Evolutionary conservation across 257 asterid species (phyloP).

Genomic region (Lycium ferocissimum): DNA sequence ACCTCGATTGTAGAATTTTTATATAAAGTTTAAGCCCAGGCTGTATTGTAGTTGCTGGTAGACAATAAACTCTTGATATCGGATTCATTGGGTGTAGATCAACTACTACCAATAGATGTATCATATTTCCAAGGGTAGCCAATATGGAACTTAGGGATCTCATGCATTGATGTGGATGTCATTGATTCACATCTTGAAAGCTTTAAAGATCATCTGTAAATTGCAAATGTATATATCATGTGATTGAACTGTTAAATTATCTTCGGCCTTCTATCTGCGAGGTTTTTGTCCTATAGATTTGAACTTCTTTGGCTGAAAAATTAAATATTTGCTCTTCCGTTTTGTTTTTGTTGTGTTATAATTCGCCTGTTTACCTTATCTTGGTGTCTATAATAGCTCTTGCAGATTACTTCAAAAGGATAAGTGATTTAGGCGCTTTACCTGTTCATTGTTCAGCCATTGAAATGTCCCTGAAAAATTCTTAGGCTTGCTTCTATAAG

Average conservation of each 20-base stretch:
- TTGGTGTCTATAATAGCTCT: neutral
- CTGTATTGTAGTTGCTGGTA: neutral
- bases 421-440: neutral
- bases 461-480: neutral
- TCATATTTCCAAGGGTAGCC: neutral
- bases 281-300: neutral
- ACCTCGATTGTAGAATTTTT: conserved; percentile 16
- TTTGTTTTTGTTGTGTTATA: neutral
- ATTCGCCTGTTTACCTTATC: neutral
- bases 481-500: neutral
- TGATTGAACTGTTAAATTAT: neutral
- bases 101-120: neutral
- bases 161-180: neutral
- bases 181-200: neutral
- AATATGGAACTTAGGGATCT: conserved; percentile 1
- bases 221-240: conserved; percentile 16
- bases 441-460: neutral
- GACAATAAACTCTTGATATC: neutral
- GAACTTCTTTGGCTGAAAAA: neutral
- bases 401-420: too few relatives aligned
- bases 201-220: neutral
- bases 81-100: neutral
- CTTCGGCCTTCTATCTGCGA: neutral
- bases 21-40: conserved; percentile 1
- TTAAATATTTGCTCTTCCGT: neutral